Evolutionary conservation across 129 eudicot genomes (phyloP).

Genomic region (Deinandra increscens): DNA sequence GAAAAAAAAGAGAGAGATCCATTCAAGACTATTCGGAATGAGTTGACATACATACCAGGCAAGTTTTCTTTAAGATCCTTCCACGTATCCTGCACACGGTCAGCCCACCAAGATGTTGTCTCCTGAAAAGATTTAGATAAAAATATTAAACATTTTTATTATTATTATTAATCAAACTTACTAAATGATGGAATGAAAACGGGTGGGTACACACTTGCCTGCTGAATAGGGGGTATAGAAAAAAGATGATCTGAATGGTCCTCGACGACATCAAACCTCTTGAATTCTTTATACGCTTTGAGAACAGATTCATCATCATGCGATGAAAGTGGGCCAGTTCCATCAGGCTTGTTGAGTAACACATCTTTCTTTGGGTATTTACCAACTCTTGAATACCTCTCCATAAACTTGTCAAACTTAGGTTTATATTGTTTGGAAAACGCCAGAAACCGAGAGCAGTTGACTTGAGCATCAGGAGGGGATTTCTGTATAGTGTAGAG

Average conservation of each 20-base stretch:
- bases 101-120: neutral
- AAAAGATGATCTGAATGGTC: neutral
- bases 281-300: neutral
- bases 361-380: neutral
- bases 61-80: constrained; percentile 71
- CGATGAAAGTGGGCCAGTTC: too few species aligned
- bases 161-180: too few species aligned
- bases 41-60: constrained; percentile 84
- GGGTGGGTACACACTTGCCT: too few species aligned
- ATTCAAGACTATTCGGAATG: too few species aligned
- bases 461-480: neutral
- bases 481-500: neutral
- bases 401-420: too few species aligned
- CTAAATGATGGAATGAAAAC: too few species aligned
- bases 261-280: neutral
- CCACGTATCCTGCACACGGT: constrained; percentile 87
- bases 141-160: too few species aligned
- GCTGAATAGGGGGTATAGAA: neutral
- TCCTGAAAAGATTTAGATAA: too few species aligned
- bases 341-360: neutral
- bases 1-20: too few species aligned
- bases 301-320: neutral
- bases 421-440: neutral
- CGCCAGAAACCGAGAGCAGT: neutral
- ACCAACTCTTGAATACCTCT: neutral